Conservation (phyloP, 345 rosid species). For the Lumnitzera littorea region DNA sequence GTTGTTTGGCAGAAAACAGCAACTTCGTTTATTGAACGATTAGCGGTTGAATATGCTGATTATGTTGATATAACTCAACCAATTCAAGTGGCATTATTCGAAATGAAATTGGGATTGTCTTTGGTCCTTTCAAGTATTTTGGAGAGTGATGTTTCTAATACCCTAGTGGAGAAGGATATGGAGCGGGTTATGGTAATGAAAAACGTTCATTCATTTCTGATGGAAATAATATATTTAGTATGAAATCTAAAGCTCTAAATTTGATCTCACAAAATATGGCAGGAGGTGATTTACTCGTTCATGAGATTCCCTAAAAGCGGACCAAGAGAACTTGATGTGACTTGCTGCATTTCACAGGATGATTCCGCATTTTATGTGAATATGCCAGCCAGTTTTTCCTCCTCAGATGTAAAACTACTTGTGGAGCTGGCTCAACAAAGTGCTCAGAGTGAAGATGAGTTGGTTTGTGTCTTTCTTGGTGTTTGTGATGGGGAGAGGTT, state of each 20-base stretch:
- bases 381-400: constrained; percentile 34
- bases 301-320: constrained; percentile 73
- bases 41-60: constrained; percentile 56
- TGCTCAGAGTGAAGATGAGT: constrained; percentile 33
- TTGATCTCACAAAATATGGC: constrained; percentile 21
- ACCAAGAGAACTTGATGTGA: constrained; percentile 20
- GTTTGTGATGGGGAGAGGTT: background rate
- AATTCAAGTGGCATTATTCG: constrained; percentile 84
- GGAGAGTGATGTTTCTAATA: constrained; percentile 30
- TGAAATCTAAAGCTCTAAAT: constrained; percentile 5
- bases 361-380: constrained; percentile 26
- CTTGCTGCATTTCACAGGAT: constrained; percentile 22
- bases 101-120: constrained; percentile 82
- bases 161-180: constrained; percentile 35
- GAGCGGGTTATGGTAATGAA: constrained; percentile 51
- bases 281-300: constrained; percentile 65
- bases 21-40: constrained; percentile 43
- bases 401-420: constrained; percentile 39
- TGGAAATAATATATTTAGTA: constrained; percentile 6
- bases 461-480: constrained; percentile 15
- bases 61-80: constrained; percentile 75
- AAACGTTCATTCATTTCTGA: background rate
- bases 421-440: constrained; percentile 56
- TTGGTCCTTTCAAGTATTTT: constrained; percentile 45
- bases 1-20: constrained; percentile 61